Evolutionary conservation across 345 rosid genomes (phyloP).

Genomic region (Anacardium occidentale): DNA sequence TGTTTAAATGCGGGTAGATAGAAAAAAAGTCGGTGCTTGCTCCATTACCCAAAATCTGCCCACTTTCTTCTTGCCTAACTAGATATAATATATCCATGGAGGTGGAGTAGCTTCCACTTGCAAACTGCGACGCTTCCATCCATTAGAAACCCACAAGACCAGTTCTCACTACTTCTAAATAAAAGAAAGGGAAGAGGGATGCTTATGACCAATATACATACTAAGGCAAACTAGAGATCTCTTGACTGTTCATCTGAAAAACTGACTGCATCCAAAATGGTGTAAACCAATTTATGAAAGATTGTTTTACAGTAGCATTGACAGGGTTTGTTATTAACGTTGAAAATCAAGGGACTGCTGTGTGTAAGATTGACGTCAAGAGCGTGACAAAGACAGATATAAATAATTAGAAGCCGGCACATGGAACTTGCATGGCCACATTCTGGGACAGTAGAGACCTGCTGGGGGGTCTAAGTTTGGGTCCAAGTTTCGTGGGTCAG

Average conservation of each 20-base stretch:
- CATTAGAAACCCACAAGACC: background rate
- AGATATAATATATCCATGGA: background rate
- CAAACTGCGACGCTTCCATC: background rate
- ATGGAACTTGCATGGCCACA: background rate
- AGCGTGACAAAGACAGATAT: background rate
- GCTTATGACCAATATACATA: too few species aligned
- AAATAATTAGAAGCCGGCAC: background rate
- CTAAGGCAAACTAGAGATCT: too few species aligned
- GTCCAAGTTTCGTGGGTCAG: conserved; percentile 21
- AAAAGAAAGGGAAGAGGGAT: too few species aligned
- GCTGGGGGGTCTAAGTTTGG: background rate
- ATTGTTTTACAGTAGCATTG: too few species aligned
- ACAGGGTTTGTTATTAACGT: background rate
- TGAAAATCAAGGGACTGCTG: background rate
- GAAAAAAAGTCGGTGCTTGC: background rate
- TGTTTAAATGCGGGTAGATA: background rate
- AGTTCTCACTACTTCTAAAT: background rate
- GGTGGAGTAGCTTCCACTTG: background rate
- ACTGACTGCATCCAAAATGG: too few species aligned
- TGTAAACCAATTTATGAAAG: too few species aligned
- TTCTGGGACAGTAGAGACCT: background rate
- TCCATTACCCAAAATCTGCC: background rate
- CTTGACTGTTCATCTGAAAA: too few species aligned
- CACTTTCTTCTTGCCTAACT: background rate
- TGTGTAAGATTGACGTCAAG: background rate